A percentile compares a stretch with the other conserved stretches of the same genome.
Conservation (phyloP, 257 asterid species). For the Lantana camara region DNA sequence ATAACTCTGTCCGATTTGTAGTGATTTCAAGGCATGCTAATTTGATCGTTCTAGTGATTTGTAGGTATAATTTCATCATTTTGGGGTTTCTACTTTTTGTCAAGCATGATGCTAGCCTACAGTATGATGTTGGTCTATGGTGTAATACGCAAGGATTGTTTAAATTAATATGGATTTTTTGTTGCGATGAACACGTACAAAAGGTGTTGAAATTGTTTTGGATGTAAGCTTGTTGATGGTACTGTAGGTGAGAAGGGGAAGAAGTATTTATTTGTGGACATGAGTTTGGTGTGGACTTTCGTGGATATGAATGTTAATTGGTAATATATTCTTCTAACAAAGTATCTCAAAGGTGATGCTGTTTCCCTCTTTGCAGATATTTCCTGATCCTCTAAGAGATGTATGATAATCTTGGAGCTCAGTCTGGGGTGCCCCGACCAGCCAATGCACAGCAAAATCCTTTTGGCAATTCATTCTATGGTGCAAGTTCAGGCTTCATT, state of each 20-base stretch:
- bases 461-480: slow-evolving; percentile 47
- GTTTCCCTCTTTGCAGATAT: slow-evolving; percentile 26
- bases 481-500: slow-evolving; percentile 55
- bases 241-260: background rate
- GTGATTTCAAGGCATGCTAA: no score
- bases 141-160: background rate
- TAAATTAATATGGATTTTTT: slow-evolving; percentile 2
- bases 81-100: background rate
- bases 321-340: background rate
- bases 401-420: slow-evolving; percentile 51
- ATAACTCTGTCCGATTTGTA: no score
- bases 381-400: slow-evolving; percentile 25
- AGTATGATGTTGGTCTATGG: slow-evolving; percentile 9
- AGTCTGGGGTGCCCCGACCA: slow-evolving; percentile 43
- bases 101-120: background rate
- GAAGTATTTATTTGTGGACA: background rate
- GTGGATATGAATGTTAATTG: background rate
- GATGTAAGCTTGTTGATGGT: slow-evolving; percentile 16
- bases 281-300: background rate
- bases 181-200: background rate
- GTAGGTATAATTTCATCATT: slow-evolving; percentile 9
- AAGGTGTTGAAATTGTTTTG: background rate
- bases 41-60: background rate
- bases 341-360: background rate
- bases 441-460: slow-evolving; percentile 45